Conservation (phyloP, 208 protist species). For the Crithidia mellificae region DNA sequence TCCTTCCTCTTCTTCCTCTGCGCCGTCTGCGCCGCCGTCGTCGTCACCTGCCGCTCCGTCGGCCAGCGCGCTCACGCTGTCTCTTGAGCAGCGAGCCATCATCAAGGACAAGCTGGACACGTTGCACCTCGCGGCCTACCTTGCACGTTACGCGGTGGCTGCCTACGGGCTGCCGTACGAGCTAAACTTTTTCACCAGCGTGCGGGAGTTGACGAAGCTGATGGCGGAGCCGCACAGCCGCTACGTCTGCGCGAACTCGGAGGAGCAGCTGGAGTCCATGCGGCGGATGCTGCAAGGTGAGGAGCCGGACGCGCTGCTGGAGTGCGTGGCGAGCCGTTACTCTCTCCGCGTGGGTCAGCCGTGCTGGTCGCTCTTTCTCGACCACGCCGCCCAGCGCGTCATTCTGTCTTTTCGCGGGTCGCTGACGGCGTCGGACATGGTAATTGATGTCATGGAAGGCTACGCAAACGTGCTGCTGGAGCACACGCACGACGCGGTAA, state of each 20-base stretch:
- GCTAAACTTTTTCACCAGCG: conserved; percentile 69
- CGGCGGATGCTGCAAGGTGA: conserved; percentile 75
- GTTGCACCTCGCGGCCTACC: conserved; percentile 47
- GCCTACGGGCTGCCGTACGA: conserved; percentile 82
- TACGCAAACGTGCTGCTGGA: conserved; percentile 48
- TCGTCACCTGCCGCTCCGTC: neutral
- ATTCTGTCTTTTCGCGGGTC: conserved; percentile 78
- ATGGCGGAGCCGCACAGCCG: conserved; percentile 62
- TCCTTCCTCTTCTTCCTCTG: no score
- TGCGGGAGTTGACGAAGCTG: conserved; percentile 46
- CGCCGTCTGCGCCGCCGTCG: no score
- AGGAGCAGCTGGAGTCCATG: conserved; percentile 75
- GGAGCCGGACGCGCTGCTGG: conserved; percentile 47
- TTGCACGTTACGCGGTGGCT: conserved; percentile 66
- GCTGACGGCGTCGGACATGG: conserved; percentile 56
- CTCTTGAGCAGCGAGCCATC: conserved; percentile 15
- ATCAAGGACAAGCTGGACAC: conserved; percentile 27
- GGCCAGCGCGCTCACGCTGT: conserved; percentile 2
- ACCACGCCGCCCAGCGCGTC: conserved; percentile 59
- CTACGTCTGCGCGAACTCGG: conserved; percentile 60
- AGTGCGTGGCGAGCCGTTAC: conserved; percentile 71
- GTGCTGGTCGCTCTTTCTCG: conserved; percentile 64
- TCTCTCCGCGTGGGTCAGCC: conserved; percentile 46
- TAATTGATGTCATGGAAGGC: conserved; percentile 58
- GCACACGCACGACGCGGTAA: neutral